Evolutionary conservation across 2,329 filamentous ascomycete genomes (phyloP), one percentile per base, ranked within the genome.

Genomic region (Aspergillus pseudoglaucus): DNA sequence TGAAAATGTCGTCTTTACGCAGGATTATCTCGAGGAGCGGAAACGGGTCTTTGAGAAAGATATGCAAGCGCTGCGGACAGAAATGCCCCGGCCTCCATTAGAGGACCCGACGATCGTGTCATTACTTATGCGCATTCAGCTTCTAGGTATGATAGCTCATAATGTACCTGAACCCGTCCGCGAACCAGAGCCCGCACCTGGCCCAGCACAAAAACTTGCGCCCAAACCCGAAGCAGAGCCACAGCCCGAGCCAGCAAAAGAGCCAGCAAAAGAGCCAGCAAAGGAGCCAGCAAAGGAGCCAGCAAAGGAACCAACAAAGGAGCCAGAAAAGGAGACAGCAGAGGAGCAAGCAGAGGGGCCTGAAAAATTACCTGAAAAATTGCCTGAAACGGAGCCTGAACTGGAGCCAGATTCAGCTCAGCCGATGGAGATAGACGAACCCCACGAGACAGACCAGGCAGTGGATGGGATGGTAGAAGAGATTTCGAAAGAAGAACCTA

Each of bases 1-100:
- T 44, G 72, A 73, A 46, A 67, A 67, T 38, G 62, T 62, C 1
- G 64, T 72, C 30, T 70, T 76, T 38, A 74, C 71, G 9, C 71
- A 76, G 43, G 72, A 75, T 40, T 73, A 75, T 50, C 63, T 74
- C 35, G 69, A 70, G 22, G 68, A 72, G 53, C 65, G 70, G 14
- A 73, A 74, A 52, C 62, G 61, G 35, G 66, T 66, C 7, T 74
- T 74, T 42, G 69, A 73, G 51, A 69, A 67, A 47, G 70, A 75
- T 45, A 70, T 75, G 63, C 58, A 68, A 43, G 53, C 62, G 3
- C 61, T 75, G 18, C 63, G 68, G 44, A 63, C 68, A 6, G 68
- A 72, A 53, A 61, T 74, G 47, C 74, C 74, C 18, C 64, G 60
- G 4, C 57, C 70, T 1, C 64, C 68, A 7, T 58, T 75, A 37